Base-by-base conservation (phyloP, 805 yeast species). In the Candida maesae region DNA sequence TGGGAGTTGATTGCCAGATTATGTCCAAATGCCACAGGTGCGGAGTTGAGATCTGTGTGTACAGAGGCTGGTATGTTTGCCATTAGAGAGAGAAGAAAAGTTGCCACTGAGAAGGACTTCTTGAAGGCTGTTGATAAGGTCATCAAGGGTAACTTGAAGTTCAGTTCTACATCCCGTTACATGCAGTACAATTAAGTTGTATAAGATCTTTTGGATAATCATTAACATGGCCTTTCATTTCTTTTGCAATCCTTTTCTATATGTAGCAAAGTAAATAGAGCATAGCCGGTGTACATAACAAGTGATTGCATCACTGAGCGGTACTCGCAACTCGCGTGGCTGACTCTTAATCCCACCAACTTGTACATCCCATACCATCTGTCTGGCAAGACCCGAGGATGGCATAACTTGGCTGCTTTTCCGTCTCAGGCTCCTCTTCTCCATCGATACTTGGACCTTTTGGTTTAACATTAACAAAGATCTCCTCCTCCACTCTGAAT, bases 11-110 rank as follows among this genome's bases (percentile, higher is more conserved):
- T 93, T 58, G 90, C 98, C 16, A 78, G 99, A 62, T 73, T 93
- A 59, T 93, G 99, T 70, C 99, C 99, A 47, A 93, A 95, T 63
- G 84, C 96, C 15, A 93, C 99, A 1, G 99, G 99, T 65, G 99
- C 99, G 3, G 99, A 93, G 70, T 74, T 93, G 56, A 82, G 99
- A 62, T 91, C 98, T 6, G 99, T 93, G 14, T 93, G 99, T 66
- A 93, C 99, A 1, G 99, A 93, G 66, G 99, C 99, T 4, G 99
- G 99, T 57, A 93, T 93, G 99, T 93, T 90, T 73, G 99, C 99
- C 33, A 93, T 93, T 41, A 80, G 99, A 58, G 96, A 98, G 15
- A 81, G 99, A 67, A 79, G 99, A 70, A 93, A 93, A 71, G 96
- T 93, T 32, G 98, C 99, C 28, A 84, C 95, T 20, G 99, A 93